Conservation (phyloP, 2,329 filamentous ascomycete genomes). For the Aspergillus cejpii region DNA sequence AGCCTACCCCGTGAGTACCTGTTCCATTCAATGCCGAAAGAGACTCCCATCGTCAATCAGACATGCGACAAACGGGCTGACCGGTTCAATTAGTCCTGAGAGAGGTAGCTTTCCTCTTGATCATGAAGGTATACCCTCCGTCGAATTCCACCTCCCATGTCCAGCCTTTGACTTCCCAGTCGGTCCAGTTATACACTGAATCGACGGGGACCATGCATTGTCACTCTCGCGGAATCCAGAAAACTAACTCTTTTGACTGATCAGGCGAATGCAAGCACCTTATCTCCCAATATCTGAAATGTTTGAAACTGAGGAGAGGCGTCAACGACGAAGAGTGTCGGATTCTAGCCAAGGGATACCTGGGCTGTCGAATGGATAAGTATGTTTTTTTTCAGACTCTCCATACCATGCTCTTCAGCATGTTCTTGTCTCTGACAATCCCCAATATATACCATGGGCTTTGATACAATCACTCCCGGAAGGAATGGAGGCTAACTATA, state of each 20-base stretch:
- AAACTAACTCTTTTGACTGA: constrained; percentile 1
- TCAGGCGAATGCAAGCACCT: constrained; percentile 86
- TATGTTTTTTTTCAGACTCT: constrained; percentile 42
- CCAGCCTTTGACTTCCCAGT: not conserved
- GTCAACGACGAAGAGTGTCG: constrained; percentile 84
- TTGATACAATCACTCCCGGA: not conserved
- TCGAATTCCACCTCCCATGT: no score
- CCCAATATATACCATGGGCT: no score
- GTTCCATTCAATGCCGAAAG: not conserved
- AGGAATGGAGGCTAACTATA: not conserved
- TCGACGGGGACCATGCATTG: not conserved
- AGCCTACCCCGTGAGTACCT: constrained; percentile 61
- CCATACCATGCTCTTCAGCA: no score
- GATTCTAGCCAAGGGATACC: constrained; percentile 76
- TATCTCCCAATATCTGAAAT: constrained; percentile 78
- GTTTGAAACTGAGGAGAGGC: constrained; percentile 76
- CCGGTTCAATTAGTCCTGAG: constrained; percentile 57
- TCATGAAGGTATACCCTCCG: constrained; percentile 60
- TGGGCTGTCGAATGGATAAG: constrained; percentile 92
- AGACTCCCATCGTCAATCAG: not conserved
- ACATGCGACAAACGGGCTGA: constrained; percentile 5
- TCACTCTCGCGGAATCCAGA: not conserved
- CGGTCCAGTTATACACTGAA: not conserved
- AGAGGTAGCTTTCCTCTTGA: constrained; percentile 94
- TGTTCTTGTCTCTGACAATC: no score